Base-by-base conservation (phyloP, 73 alveolate species). In the Paramecium biaurelia region DNA sequence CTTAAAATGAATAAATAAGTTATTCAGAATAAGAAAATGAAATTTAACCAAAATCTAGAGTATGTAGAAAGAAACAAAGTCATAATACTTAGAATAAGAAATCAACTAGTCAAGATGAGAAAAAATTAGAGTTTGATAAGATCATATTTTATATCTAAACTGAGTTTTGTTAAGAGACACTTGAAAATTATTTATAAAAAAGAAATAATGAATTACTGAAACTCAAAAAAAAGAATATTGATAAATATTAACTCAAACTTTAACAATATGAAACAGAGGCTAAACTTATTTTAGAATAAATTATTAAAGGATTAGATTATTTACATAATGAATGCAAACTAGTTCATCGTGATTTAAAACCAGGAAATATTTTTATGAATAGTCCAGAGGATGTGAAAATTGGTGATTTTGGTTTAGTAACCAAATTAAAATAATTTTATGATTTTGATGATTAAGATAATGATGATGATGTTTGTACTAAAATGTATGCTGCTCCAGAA, bases 331-430 rank as follows among this genome's bases (percentile, higher is more conserved):
- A 63, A 45, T 86, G 93, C 20, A 67, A 67, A 42, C 21, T 86
- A 63, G 93, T 86, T 18, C 93, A 86, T 59, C 68, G 93, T 57
- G 93, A 86, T 67, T 37, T 86, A 12, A 86, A 86, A 67, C 93
- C 93, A 5, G 88, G 85, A n/a, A 86, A 86, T 35, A 86, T 86
- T 8, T 86, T 86, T 59, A 63, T 86, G 85, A 86, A 72, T 32
- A 76, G 85, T 23, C 58, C 63, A 23, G 70, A 63, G 28, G 67
- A 86, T 63, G 93, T 86, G 1, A 86, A 86, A 86, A 86, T 86
- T 67, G 93, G 93, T 32, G 93, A 86, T 45, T 86, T 86, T 11
- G 93, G 93, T 26, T 24, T 86, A 35, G 93, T 86, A 9, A 86
- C 82, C n/a, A 57, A 63, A 59, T 35, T 86, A 35, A 72, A 35